These are phyloP conservation scores for Globisporangium abappressorium DNA, from an alignment of 352 stramenopile species.

Conservation along the genomic window DNA sequence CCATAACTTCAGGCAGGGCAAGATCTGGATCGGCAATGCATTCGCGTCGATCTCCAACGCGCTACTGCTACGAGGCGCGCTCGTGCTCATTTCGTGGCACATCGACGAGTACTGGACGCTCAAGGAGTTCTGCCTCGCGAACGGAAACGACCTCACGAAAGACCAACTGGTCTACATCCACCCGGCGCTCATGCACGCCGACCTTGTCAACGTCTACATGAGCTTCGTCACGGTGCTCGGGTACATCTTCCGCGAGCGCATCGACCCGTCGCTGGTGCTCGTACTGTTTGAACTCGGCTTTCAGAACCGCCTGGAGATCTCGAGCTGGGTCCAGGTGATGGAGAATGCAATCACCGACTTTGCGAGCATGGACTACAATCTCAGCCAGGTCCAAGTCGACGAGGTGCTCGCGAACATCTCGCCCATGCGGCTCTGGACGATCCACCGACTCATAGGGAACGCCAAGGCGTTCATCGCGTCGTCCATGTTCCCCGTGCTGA, in stretches of 20 bases:
- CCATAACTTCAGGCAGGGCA: slow-evolving; percentile 24
- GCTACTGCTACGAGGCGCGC: slow-evolving; percentile 29
- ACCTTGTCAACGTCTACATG: slow-evolving; percentile 37
- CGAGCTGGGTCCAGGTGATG: background rate
- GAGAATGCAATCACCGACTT: background rate
- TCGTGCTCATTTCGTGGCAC: slow-evolving; percentile 30
- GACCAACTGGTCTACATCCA: slow-evolving; percentile 24
- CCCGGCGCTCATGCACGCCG: slow-evolving; percentile 23
- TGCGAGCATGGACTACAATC: background rate
- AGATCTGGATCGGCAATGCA: slow-evolving; percentile 41
- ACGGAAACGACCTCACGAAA: slow-evolving; percentile 20
- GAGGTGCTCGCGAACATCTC: background rate
- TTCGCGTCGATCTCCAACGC: slow-evolving; percentile 34
- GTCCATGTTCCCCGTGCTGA: background rate
- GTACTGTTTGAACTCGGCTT: slow-evolving; percentile 27
- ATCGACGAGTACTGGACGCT: slow-evolving; percentile 40
- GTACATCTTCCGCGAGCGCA: slow-evolving; percentile 24
- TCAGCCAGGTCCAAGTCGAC: background rate
- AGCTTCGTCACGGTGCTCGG: slow-evolving; percentile 24
- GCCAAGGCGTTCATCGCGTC: background rate
- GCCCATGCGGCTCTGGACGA: background rate
- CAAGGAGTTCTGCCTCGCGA: slow-evolving; percentile 26
- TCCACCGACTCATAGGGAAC: background rate
- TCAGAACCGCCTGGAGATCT: slow-evolving; percentile 13
- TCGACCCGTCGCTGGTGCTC: slow-evolving; percentile 34